Base-by-base conservation (phyloP, 441 rosid species). In the Pelargonium fulgidum region DNA sequence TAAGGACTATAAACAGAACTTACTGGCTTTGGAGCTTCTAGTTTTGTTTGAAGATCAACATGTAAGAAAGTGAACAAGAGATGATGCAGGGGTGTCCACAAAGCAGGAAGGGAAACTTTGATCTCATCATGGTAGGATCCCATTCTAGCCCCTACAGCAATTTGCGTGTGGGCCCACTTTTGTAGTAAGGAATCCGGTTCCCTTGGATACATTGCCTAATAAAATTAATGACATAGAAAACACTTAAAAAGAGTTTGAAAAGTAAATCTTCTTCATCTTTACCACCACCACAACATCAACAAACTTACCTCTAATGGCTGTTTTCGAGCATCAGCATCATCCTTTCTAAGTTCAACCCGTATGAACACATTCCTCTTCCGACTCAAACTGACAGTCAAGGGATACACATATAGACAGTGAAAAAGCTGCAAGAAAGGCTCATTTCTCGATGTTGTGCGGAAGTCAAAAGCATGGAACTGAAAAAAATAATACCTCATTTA, bases 21-120 rank as follows among this genome's bases (percentile, higher is more conserved):
- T 75, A 95, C 99, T 62, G 99, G 99, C 80, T 94, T 91, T 74
- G 99, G 98, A 81, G 98, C 96, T 85, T 95, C 99, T 78, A 95
- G 84, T 81, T 89, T 95, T 65, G 98, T 90, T 75, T 92, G 99
- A 76, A 95, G 96, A 85, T 95, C 99, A 74, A 92, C 88, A 74
- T 95, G 99, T 81, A 85, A 92, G 78, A 95, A 91, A 69, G 99
- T 95, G 85, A 95, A 95, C 76, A 95, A 76, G 62, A 95, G 87
- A 82, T 95, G 99, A 85, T 95, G 98, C 67, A 81, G 73, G 29
- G 98, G 96, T 54, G 98, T 95, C 98, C 98, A 95, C 29, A 85
- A 77, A 66, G 98, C 90, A 76, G 99, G 91, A 63, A 95, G 96
- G 39, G 93, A 89, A 76, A 89, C 82, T 83, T 92, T 95, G 70